Conservation (phyloP, 163 green algal genomes). For the Smithsoniella earleae region DNA sequence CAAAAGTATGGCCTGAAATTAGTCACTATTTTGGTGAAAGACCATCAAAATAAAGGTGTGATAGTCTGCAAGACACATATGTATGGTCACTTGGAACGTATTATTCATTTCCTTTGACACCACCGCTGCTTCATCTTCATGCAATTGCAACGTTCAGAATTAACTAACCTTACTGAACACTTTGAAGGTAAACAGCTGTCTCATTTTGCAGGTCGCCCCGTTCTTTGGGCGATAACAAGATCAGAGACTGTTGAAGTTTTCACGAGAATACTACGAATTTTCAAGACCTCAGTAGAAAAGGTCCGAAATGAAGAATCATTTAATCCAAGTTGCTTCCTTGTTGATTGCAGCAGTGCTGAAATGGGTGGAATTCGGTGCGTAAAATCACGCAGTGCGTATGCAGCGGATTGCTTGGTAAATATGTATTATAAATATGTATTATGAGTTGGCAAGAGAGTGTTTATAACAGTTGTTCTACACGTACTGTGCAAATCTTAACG, state of each 20-base stretch:
- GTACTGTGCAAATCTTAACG: neutral
- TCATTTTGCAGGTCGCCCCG: neutral
- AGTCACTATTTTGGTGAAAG: neutral
- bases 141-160: too few relatives aligned
- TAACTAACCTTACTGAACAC: neutral
- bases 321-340: neutral
- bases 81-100: too few relatives aligned
- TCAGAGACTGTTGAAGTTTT: neutral
- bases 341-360: neutral
- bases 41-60: neutral
- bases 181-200: neutral
- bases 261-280: neutral
- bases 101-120: too few relatives aligned
- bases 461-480: neutral
- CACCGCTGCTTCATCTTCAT: neutral
- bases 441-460: neutral
- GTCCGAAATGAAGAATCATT: neutral
- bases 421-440: neutral
- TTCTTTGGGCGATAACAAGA: neutral
- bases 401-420: too few relatives aligned
- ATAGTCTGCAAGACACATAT: neutral
- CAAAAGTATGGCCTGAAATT: neutral
- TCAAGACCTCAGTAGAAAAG: neutral
- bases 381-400: too few relatives aligned
- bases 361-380: too few relatives aligned